Base-by-base conservation (phyloP, 306 rosid species). In the Corylus avellana region DNA sequence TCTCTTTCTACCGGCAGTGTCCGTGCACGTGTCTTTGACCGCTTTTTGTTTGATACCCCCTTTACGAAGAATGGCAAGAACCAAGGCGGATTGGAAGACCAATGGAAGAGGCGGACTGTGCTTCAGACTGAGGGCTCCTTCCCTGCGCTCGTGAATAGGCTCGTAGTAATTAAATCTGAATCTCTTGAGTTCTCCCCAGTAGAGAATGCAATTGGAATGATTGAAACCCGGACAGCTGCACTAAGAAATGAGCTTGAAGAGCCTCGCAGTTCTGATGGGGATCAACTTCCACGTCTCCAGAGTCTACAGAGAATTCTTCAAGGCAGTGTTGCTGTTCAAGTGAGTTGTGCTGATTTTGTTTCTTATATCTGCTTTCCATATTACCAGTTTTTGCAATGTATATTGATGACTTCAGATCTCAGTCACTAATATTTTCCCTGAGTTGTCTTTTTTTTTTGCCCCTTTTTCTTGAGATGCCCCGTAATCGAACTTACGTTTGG, bases 281-380 rank as follows among this genome's bases (percentile, higher is more conserved):
- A 95, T 86, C 98, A 95, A 89, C 97, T 93, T 78, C 98, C 98
- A 42, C 91, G 98, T 46, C 93, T 95, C 70, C 98, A 92, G 86
- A 92, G 98, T 81, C 88, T 95, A 18, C 98, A 95, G 83, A 90
- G 98, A 85, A 95, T 95, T 83, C 98, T 95, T 67, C 98, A 95
- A 90, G 98, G 98, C 92, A 95, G 98, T 84, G 98, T 95, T 72
- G 98, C 98, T 48, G 98, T 95, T 70, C 98, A 95, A 85, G 98
- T 94, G 81, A 72, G 92, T 62, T 54, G 7, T 25, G 35, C 20
- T 62, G 66, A 29, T 67, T 42, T 37, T 35, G 22, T 77, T 67
- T 63, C 47, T 8, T 25, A 7, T 22, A 3, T 49, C 18, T 35
- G 46, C 63, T 35, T 75, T 57, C 78, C 59, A 1, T 7, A 46